A percentile compares a stretch with the other conserved stretches of the same genome.
Evolutionary conservation across 164 flowering plant species (phyloP).

Genomic region (Kingdonia uniflora): DNA sequence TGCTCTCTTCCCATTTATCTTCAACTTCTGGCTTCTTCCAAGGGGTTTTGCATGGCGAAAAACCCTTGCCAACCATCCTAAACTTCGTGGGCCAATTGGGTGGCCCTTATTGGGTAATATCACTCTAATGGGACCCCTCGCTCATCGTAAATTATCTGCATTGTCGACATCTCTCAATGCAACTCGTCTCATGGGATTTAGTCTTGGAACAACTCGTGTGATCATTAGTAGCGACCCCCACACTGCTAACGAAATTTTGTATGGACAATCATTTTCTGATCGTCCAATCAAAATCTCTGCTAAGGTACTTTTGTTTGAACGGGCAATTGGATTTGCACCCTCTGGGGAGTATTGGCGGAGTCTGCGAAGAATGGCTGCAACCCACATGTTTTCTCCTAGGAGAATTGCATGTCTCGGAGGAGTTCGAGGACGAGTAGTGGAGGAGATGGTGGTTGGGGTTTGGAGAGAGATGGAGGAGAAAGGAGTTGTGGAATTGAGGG

Average conservation of each 20-base stretch:
- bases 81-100: constrained; percentile 44
- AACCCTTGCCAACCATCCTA: constrained; percentile 4
- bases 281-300: constrained; percentile 74
- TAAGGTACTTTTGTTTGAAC: constrained; percentile 61
- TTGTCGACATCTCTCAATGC: constrained; percentile 32
- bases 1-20: constrained; percentile 17
- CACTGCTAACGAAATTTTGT: constrained; percentile 65
- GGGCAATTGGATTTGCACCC: constrained; percentile 89
- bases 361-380: constrained; percentile 50
- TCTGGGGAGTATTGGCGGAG: constrained; percentile 65
- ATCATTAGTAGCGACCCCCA: constrained; percentile 74
- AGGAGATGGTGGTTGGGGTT: constrained; percentile 31
- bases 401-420: constrained; percentile 39
- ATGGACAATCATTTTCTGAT: constrained; percentile 46
- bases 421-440: constrained; percentile 18
- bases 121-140: constrained; percentile 36
- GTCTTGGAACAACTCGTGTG: constrained; percentile 45
- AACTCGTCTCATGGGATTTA: constrained; percentile 59
- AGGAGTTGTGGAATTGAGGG: constrained; percentile 48
- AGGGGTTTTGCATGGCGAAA: constrained; percentile 65
- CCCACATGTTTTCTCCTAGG: constrained; percentile 61
- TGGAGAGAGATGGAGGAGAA: constrained; percentile 27
- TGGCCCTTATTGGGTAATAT: constrained; percentile 50
- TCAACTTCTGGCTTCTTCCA: constrained; percentile 39
- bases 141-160: constrained; percentile 48